phyloP scores from a whole-genome alignment of 331 rosid species.

The Quercus lobata region DNA sequence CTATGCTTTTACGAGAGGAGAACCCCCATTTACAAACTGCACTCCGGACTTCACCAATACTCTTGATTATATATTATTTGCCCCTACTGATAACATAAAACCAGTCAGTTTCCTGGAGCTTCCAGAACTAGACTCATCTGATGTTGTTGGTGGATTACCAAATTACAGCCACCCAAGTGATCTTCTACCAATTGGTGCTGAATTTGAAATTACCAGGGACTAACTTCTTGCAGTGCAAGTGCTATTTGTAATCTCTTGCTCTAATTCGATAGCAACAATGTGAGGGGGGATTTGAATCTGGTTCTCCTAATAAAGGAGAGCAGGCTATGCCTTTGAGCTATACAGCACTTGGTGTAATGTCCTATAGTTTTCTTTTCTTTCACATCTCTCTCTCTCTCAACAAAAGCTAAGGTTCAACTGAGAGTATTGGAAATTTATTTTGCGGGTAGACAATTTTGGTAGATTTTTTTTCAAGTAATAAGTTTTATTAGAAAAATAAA shows the following conservation, averaged over 20 bases:
- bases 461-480: not conserved
- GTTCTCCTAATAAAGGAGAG: no score
- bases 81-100: constrained; percentile 51
- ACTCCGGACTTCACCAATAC: constrained; percentile 89
- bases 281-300: no score
- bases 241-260: constrained; percentile 9
- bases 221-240: constrained; percentile 11
- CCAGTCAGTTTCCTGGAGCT: constrained; percentile 78
- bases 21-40: constrained; percentile 85
- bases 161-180: constrained; percentile 74
- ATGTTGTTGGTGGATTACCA: constrained; percentile 78
- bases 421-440: not conserved
- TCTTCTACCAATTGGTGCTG: constrained; percentile 76
- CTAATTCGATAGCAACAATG: no score
- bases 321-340: no score
- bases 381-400: not conserved
- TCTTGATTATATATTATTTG: constrained; percentile 68
- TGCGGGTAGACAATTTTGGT: not conserved
- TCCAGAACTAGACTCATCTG: constrained; percentile 57
- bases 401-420: not conserved
- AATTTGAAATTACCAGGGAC: constrained; percentile 52
- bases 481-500: no score
- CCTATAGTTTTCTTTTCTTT: no score
- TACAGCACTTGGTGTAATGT: no score
- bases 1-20: constrained; percentile 59